Conservation (phyloP, 73 alveolate genomes). For the Tetrahymena elliotti region DNA sequence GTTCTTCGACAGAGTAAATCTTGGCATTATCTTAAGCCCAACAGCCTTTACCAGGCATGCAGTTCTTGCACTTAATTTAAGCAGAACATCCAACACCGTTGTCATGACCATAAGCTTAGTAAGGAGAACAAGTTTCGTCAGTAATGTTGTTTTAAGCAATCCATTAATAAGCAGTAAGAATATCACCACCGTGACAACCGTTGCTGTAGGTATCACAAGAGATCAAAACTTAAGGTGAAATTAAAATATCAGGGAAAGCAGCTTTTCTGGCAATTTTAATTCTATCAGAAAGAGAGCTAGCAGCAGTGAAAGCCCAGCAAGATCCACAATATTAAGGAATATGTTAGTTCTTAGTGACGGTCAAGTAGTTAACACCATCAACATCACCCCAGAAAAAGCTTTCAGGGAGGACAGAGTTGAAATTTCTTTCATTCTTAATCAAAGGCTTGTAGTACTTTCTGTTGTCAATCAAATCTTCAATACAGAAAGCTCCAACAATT, state of each 20-base stretch:
- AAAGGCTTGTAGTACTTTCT: neutral
- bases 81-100: constrained; percentile 48
- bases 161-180: constrained; percentile 57
- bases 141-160: constrained; percentile 54
- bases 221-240: constrained; percentile 69
- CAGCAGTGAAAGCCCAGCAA: constrained; percentile 87
- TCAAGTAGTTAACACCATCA: constrained; percentile 68
- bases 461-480: neutral
- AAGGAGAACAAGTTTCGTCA: constrained; percentile 75
- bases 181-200: constrained; percentile 83
- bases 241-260: constrained; percentile 69
- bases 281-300: constrained; percentile 70
- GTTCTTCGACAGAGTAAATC: constrained; percentile 46
- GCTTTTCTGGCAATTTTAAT: constrained; percentile 70
- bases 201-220: constrained; percentile 60
- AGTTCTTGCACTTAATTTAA: constrained; percentile 26
- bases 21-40: constrained; percentile 33
- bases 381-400: constrained; percentile 68
- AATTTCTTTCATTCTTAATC: neutral
- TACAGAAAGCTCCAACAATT: neutral
- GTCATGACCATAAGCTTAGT: constrained; percentile 46
- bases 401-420: constrained; percentile 44
- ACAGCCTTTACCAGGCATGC: constrained; percentile 18
- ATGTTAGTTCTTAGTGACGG: constrained; percentile 57
- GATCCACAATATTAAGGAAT: constrained; percentile 75